phyloP scores from a whole-genome alignment of 805 yeast genomes.

The Hanseniaspora clermontiae region DNA sequence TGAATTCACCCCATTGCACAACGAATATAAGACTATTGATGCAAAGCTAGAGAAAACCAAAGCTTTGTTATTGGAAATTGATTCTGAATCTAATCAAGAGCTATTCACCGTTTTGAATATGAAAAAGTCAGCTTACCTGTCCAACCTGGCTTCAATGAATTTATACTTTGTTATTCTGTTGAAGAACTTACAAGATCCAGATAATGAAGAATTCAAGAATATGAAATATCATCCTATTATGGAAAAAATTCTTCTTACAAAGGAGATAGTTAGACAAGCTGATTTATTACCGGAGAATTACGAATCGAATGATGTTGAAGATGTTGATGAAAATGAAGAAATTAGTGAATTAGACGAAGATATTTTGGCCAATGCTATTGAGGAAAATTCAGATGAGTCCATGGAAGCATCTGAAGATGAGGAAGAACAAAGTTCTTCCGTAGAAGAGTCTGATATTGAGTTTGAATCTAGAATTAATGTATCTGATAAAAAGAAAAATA shows the following conservation, averaged over 20 bases:
- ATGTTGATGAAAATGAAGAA: conserved; percentile 19
- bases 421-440: conserved; percentile 14
- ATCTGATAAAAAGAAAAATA: conserved; percentile 17
- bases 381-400: conserved; percentile 20
- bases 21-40: conserved; percentile 41
- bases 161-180: conserved; percentile 65
- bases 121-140: conserved; percentile 60
- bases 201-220: conserved; percentile 39
- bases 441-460: conserved; percentile 20
- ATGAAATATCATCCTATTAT: conserved; percentile 84
- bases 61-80: conserved; percentile 17
- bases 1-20: conserved; percentile 65
- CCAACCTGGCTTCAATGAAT: conserved; percentile 63
- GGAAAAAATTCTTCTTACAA: conserved; percentile 68
- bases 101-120: conserved; percentile 28
- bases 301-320: conserved; percentile 17
- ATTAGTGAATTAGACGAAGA: conserved; percentile 18
- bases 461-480: conserved; percentile 22
- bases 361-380: conserved; percentile 19
- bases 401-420: conserved; percentile 15
- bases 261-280: conserved; percentile 87
- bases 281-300: conserved; percentile 34
- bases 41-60: conserved; percentile 32
- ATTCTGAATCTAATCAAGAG: neutral
- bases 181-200: conserved; percentile 37